Base-by-base conservation (phyloP, 805 yeast species). In the Ogataea siamensis region DNA sequence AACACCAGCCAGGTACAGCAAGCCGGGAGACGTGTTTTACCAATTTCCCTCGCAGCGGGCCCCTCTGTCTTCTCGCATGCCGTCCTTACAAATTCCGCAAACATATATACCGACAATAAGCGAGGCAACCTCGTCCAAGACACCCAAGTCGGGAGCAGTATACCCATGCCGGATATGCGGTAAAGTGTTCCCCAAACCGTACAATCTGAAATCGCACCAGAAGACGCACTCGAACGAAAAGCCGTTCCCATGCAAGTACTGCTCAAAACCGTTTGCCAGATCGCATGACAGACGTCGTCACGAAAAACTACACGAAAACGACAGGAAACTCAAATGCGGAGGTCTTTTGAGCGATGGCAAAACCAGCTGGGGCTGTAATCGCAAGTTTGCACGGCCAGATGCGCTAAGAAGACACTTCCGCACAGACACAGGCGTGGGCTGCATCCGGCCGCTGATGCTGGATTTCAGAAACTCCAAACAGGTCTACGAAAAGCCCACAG, bases 241-340 rank as follows among this genome's bases (percentile, higher is more conserved):
- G 40, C 93, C 93, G 5, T 83, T 67, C 62, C 70, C 71, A 31
- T 84, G 93, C 55, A 60, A 72, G 13, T 67, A 68, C 38, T 84
- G 93, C 57, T 66, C 73, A 13, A 78, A 80, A 55, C 74, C 79
- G 7, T 84, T 84, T 68, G 88, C 91, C 3, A 67, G 93, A 14
- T 78, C 80, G 39, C 91, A 84, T 53, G 93, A 84, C 57, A 70
- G 82, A 38, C 80, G 80, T 50, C 71, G 93, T 33, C 93, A 84
- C 57, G 89, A 84, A 54, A 67, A 74, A 13, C 63, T 84, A n/a
- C 93, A 84, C 52, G 73, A 79, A 14, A 89, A 89, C 5, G 78
- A 73, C 40, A 81, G 80, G 65, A 78, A 73, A 56, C 83, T 78
- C 59, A 74, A 70, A 39, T 84, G 93, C 55, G 73, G 73, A 40